Evolutionary conservation across 2,329 filamentous ascomycete genomes (phyloP).

Genomic region (Fusarium sp.): DNA sequence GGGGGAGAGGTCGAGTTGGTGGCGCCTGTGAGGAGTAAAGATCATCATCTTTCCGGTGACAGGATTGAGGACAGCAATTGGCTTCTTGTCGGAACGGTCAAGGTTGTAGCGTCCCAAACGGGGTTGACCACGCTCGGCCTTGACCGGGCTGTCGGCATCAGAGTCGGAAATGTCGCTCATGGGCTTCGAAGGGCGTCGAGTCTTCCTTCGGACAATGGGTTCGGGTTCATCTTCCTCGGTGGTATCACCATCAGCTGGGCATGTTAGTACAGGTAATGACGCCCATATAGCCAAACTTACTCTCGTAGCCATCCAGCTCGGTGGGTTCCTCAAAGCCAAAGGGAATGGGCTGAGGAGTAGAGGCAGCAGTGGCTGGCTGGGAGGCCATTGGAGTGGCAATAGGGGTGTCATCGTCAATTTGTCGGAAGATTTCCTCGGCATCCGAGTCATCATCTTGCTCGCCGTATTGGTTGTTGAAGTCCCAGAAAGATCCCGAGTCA

Average conservation of each 20-base stretch:
- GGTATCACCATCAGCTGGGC: conserved; percentile 66
- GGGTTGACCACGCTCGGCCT: conserved; percentile 59
- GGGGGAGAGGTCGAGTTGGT: conserved; percentile 61
- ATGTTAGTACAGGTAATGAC: conserved; percentile 49
- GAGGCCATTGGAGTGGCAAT: conserved; percentile 52
- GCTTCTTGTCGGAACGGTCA: conserved; percentile 62
- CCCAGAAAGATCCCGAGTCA: conserved; percentile 69
- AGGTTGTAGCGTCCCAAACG: conserved; percentile 64
- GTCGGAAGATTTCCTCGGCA: conserved; percentile 51
- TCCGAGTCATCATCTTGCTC: conserved; percentile 51
- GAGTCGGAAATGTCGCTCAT: conserved; percentile 58
- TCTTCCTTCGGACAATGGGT: conserved; percentile 58
- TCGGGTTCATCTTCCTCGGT: conserved; percentile 67
- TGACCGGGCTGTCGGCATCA: conserved; percentile 57
- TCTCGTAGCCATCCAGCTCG: conserved; percentile 66
- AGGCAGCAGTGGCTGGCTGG: conserved; percentile 36
- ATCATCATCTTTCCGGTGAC: conserved; percentile 69
- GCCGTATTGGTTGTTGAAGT: conserved; percentile 61
- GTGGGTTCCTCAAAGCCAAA: conserved; percentile 44
- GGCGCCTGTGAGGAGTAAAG: conserved; percentile 62
- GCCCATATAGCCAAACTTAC: conserved; percentile 55
- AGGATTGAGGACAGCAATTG: conserved; percentile 66
- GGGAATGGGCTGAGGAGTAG: conserved; percentile 38
- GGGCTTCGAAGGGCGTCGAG: conserved; percentile 50
- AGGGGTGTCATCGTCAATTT: conserved; percentile 53